These are phyloP conservation scores for Larix kaempferi DNA, from an alignment of 75 land plant species.

Conservation along the genomic window DNA sequence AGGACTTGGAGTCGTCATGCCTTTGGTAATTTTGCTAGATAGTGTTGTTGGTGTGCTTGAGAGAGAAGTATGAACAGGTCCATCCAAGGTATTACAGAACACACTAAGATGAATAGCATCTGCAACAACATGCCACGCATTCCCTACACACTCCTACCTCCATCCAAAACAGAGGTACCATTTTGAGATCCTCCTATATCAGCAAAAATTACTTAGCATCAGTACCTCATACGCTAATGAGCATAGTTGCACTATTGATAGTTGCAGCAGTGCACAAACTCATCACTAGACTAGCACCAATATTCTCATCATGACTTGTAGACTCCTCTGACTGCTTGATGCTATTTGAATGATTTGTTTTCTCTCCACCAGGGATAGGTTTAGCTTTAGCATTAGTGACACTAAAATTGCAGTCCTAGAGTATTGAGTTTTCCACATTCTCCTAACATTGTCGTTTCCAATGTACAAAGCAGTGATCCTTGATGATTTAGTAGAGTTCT, in stretches of 20 bases:
- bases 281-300: too few relatives aligned
- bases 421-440: too few relatives aligned
- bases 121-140: constrained; percentile 44
- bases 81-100: constrained; percentile 19
- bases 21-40: background rate
- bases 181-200: background rate
- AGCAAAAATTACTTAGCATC: too few relatives aligned
- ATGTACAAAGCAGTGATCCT: background rate
- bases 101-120: constrained; percentile 43
- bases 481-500: constrained; percentile 7
- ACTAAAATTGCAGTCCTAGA: too few relatives aligned
- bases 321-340: too few relatives aligned
- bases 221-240: too few relatives aligned
- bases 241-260: too few relatives aligned
- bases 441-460: background rate
- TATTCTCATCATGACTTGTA: too few relatives aligned
- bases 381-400: too few relatives aligned
- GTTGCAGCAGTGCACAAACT: too few relatives aligned
- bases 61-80: constrained; percentile 23
- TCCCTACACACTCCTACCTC: constrained; percentile 60
- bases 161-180: constrained; percentile 25
- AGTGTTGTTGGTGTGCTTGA: constrained; percentile 27
- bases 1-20: background rate
- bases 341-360: too few relatives aligned
- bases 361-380: too few relatives aligned